Base-by-base conservation (phyloP, 2,329 filamentous ascomycete genomes). In the Decorospora gaudefroyi region DNA sequence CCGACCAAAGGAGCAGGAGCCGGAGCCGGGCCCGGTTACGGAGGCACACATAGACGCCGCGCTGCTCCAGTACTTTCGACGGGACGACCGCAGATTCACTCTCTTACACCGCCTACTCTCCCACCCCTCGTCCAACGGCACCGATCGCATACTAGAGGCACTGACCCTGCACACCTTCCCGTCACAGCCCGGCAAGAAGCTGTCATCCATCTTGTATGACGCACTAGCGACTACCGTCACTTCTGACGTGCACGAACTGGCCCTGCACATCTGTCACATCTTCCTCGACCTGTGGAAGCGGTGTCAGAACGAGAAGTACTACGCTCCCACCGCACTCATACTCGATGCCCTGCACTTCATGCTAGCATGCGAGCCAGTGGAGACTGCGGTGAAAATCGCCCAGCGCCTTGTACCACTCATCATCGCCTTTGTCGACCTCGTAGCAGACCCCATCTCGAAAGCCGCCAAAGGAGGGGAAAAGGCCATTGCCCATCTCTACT, bases 121-220 rank as follows among this genome's bases (percentile, higher is more conserved):
- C 49, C 83, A 89, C 53, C 78, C 77, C 6, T 74, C 78, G 11
- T 72, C 74, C 0, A 76, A 76, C 31, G 75, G 76, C 11, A 77
- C 80, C 28, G 78, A 83, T 2, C 77, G 85, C 11, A 84, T 83
- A 0, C 80, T 92, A 31, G 87, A 92, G 57, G 76, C 80, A 2
- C 73, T 92, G 11, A 78, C 84, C 6, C 81, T 80, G 32, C 82
- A 84, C 64, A 66, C 75, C 3, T 84, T 89, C 39, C 84, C 86
- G 1, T 87, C 86, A 0, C 74, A 81, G 29, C 53, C 56, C 3
- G 30, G 55, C 10, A 61, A 58, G 34, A 85, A 83, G 0, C 74
- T 91, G 5, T 82, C 86, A 0, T 82, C 86, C 3, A 75, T 84
- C 15, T 79, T 91, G 19, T 79, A 88, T 39, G 82, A 87, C 51